Conservation (phyloP, 1,284 basidiomycete genomes). For the Pholiota adiposa region DNA sequence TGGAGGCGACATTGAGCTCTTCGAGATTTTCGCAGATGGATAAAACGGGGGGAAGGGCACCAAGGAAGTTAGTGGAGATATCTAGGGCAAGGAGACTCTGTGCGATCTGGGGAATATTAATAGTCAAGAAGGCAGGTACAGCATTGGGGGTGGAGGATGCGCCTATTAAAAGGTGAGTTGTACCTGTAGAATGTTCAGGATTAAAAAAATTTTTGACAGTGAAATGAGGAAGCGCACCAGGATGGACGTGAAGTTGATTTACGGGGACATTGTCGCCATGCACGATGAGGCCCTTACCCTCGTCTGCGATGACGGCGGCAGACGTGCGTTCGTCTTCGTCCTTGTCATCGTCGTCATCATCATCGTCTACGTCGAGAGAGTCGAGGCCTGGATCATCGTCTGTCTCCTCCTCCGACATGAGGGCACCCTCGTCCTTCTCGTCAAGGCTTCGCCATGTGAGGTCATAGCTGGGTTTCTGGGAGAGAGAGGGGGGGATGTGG, state of each 20-base stretch:
- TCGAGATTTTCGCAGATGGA: constrained; percentile 81
- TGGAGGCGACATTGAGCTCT: constrained; percentile 93
- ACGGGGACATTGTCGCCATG: constrained; percentile 67
- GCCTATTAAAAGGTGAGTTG: constrained; percentile 87
- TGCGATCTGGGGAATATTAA: constrained; percentile 70
- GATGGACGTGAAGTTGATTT: constrained; percentile 62
- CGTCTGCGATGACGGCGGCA: constrained; percentile 77
- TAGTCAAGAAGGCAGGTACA: constrained; percentile 75
- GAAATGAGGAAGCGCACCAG: constrained; percentile 52
- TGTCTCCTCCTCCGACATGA: constrained; percentile 68
- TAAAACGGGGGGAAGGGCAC: constrained; percentile 80
- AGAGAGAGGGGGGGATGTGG: constrained; percentile 45
- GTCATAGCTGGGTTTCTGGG: constrained; percentile 72
- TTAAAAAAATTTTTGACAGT: constrained; percentile 5
- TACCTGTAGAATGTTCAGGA: constrained; percentile 52
- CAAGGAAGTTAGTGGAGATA: constrained; percentile 86
- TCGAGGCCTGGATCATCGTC: constrained; percentile 62
- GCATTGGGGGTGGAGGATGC: constrained; percentile 77
- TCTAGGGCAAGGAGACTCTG: constrained; percentile 86
- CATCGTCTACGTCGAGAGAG: constrained; percentile 54
- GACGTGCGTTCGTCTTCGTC: constrained; percentile 72
- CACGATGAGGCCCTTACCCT: constrained; percentile 80
- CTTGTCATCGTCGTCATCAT: constrained; percentile 58
- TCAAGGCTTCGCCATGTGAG: constrained; percentile 73
- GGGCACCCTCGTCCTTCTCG: constrained; percentile 71